Evolutionary conservation across 805 yeast species (phyloP).

Genomic region (Saccharomycopsis microspora): DNA sequence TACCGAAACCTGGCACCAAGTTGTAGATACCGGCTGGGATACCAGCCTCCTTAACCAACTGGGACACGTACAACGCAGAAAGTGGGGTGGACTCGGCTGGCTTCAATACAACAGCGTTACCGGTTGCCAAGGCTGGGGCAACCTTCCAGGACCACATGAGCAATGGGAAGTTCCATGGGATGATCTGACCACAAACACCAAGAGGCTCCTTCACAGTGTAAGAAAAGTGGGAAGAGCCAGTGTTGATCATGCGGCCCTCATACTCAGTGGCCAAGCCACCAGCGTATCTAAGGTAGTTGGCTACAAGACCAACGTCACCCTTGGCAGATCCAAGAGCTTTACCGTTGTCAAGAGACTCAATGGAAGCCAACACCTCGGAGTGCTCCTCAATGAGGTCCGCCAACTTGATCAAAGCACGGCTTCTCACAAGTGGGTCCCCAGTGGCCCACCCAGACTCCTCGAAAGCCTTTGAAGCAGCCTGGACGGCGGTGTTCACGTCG

Average conservation of each 20-base stretch:
- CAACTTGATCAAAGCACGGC: constrained; percentile 39
- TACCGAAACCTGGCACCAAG: constrained; percentile 67
- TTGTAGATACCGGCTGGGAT: constrained; percentile 68
- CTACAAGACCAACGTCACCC: constrained; percentile 56
- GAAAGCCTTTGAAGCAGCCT: constrained; percentile 56
- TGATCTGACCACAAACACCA: constrained; percentile 76
- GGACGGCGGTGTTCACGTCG: constrained; percentile 62
- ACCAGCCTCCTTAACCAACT: constrained; percentile 55
- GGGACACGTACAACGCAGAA: constrained; percentile 54
- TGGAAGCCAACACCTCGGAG: constrained; percentile 49
- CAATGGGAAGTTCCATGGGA: constrained; percentile 80
- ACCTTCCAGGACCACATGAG: constrained; percentile 74
- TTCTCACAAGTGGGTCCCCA: constrained; percentile 46
- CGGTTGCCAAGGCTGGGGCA: constrained; percentile 70
- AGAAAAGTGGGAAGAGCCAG: constrained; percentile 52
- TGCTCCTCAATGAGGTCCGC: constrained; percentile 62
- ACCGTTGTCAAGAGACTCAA: constrained; percentile 72
- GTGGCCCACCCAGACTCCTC: constrained; percentile 42
- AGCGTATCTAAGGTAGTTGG: constrained; percentile 55
- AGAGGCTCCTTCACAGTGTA: constrained; percentile 65
- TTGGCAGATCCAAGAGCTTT: constrained; percentile 55
- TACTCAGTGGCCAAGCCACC: constrained; percentile 68
- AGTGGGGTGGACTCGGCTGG: constrained; percentile 74
- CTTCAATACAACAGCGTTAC: constrained; percentile 62
- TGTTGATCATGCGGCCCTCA: constrained; percentile 51